A percentile compares a stretch with the other conserved stretches of the same genome.
Evolutionary conservation across 441 rosid species (phyloP).

Genomic region (Gossypium lobatum): DNA sequence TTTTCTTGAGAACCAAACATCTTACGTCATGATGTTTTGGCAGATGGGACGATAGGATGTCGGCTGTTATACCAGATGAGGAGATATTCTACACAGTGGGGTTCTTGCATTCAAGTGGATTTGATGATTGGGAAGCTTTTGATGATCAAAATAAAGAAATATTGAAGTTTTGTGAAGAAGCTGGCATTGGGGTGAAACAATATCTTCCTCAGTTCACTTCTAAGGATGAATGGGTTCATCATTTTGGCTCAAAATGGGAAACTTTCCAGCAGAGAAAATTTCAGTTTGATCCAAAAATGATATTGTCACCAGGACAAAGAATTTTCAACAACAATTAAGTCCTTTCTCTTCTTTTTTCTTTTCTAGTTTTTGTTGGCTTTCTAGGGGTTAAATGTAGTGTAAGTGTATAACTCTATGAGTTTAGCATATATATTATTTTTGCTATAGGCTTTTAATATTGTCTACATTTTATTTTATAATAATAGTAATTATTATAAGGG

Average conservation of each 20-base stretch:
- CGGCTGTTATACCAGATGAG: slow-evolving; percentile 67
- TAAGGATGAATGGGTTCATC: slow-evolving; percentile 57
- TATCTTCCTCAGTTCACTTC: slow-evolving; percentile 56
- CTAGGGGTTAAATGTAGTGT: not conserved
- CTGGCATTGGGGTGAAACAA: slow-evolving; percentile 49
- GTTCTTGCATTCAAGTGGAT: slow-evolving; percentile 63
- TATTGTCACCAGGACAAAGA: slow-evolving; percentile 79
- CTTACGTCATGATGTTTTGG: slow-evolving; percentile 4
- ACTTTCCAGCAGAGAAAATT: slow-evolving; percentile 44
- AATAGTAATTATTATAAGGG: too few species aligned
- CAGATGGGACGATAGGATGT: slow-evolving; percentile 83
- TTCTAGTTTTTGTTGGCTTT: not conserved
- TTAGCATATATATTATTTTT: not conserved
- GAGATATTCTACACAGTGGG: slow-evolving; percentile 79
- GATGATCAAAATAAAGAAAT: slow-evolving; percentile 58
- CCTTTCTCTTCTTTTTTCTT: not conserved
- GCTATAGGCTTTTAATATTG: not conserved
- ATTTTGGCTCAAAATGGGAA: slow-evolving; percentile 77
- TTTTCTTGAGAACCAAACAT: not conserved
- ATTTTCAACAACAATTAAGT: slow-evolving; percentile 38
- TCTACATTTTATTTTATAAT: too few species aligned
- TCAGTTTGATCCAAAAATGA: slow-evolving; percentile 71
- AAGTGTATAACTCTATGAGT: not conserved
- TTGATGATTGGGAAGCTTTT: slow-evolving; percentile 45
- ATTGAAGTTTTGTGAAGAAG: slow-evolving; percentile 42